Percentiles rank a stretch among this genome's conserved stretches.
Evolutionary conservation across 371 early-diverging fungal species (phyloP).

Genomic region (Lichtheimia ornata): DNA sequence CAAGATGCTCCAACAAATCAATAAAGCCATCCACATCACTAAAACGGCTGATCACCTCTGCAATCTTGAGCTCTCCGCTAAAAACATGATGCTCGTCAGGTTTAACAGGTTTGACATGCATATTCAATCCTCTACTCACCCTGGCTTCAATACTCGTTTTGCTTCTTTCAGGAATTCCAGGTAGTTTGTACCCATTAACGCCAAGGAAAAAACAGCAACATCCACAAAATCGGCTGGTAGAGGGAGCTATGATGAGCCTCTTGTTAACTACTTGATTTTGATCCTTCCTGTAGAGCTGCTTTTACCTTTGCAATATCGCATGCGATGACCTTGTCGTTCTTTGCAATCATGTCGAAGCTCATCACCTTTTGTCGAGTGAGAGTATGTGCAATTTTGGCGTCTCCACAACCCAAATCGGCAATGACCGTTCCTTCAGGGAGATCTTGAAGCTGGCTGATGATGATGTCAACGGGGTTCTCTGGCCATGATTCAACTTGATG

Average conservation of each 20-base stretch:
- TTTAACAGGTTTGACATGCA: background rate
- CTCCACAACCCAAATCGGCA: conserved; percentile 99
- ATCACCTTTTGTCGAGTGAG: conserved; percentile 74
- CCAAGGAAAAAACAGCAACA: conserved; percentile 92
- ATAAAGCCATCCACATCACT: conserved; percentile 81
- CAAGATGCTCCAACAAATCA: conserved; percentile 62
- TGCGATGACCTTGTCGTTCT: conserved; percentile 83
- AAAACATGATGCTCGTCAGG: conserved; percentile 9
- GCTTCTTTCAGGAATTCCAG: conserved; percentile 92
- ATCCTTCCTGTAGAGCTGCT: background rate
- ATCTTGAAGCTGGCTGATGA: conserved; percentile 71
- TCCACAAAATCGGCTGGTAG: conserved; percentile 76
- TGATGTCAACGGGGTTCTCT: conserved; percentile 91
- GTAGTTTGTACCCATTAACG: conserved; percentile 98
- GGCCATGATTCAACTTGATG: conserved; percentile 97
- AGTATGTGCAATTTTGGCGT: conserved; percentile 85
- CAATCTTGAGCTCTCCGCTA: conserved; percentile 90
- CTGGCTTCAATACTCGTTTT: conserved; percentile 81
- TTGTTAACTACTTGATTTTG: background rate
- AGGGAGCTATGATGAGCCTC: conserved; percentile 55
- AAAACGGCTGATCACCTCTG: conserved; percentile 93
- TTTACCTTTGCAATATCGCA: conserved; percentile 90
- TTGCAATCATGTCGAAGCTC: conserved; percentile 94
- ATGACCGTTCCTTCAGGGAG: conserved; percentile 60
- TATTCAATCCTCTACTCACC: conserved; percentile 47